Evolutionary conservation across 2,329 filamentous ascomycete species (phyloP), one percentile per base, ranked within the genome.

Genomic region (Tolypocladium amazonense): DNA sequence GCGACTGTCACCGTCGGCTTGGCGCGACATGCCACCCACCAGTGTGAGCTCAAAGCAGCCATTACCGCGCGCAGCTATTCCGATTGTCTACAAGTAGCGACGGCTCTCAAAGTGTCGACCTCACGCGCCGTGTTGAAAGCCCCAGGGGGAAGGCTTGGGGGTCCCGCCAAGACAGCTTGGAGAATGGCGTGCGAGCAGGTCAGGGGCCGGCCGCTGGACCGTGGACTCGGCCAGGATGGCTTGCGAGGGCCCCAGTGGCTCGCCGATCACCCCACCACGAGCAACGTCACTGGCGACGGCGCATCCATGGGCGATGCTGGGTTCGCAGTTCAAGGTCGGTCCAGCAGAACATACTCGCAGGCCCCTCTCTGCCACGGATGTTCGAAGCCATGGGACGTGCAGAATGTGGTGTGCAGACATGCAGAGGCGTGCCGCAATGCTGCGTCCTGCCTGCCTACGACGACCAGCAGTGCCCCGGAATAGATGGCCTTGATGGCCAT

Each of bases 121-220:
- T 20, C 47, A 33, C 15, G 45, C 27, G 30, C 50, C 47, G 6
- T 35, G 47, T 11, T 33, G 18, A 7, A 23, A 53, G 50, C 50
- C 30, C 50, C 50, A 18, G 20, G 50, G n/a, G 20, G 50, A 33
- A 20, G 50, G 50, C 50, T n/a, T n/a, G 25, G 27, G 27, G 27
- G 18, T n/a, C 20, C 55, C 27, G 55, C 55, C 55, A 56, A 56
- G 38, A 56, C 38, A 23, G 27, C 38, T 41, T 30, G 38, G 56
- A 52, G 30, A 35, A 58, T 58, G 56, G 56, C 56, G 56, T 58
- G 56, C 56, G 56, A 58, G 43, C 18, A 25, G 30, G 56, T 27
- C 39, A 57, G 56, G 37, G 35, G 47, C 14, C 14, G 7, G 47
- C 18, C 54, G 38, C 53, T 27, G 54, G 25, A 50, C 56, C 56